Conservation (phyloP, 2,329 filamentous ascomycete species). For the Mycosphaerella sp. region DNA sequence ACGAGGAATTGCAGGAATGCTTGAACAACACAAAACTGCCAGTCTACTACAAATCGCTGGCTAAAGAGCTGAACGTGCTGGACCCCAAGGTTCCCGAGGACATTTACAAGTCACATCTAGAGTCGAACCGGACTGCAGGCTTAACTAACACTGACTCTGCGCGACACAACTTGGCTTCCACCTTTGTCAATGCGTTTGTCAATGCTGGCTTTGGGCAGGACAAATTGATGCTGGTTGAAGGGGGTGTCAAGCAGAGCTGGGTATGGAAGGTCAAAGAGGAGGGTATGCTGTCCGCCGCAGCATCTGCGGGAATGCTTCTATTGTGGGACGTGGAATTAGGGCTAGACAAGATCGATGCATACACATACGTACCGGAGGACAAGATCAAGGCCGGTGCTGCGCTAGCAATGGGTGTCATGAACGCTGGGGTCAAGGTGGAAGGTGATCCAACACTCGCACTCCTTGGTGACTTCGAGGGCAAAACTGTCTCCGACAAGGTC, state of each 20-base stretch:
- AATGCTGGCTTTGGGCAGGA: slow-evolving; percentile 94
- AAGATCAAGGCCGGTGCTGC: slow-evolving; percentile 87
- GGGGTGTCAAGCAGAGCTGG: slow-evolving; percentile 78
- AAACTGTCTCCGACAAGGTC: slow-evolving; percentile 69
- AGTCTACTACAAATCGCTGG: slow-evolving; percentile 88
- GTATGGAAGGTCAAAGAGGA: slow-evolving; percentile 99
- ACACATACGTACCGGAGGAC: slow-evolving; percentile 75
- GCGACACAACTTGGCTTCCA: slow-evolving; percentile 88
- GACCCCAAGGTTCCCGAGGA: slow-evolving; percentile 97
- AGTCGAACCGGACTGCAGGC: slow-evolving; percentile 86
- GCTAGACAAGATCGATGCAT: slow-evolving; percentile 89
- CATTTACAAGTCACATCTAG: slow-evolving; percentile 98
- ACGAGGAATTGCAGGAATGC: slow-evolving; percentile 70
- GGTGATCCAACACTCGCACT: slow-evolving; percentile 86
- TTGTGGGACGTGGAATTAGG: slow-evolving; percentile 92
- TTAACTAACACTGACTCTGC: slow-evolving; percentile 94
- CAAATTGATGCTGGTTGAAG: slow-evolving; percentile 93
- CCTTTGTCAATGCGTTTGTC: slow-evolving; percentile 94
- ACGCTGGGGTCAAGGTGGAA: slow-evolving; percentile 82
- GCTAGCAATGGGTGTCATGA: slow-evolving; percentile 92
- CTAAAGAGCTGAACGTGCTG: slow-evolving; percentile 92
- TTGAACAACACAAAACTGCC: slow-evolving; percentile 81
- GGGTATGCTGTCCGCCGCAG: slow-evolving; percentile 93
- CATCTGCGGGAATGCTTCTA: slow-evolving; percentile 83
- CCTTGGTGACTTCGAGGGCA: slow-evolving; percentile 71